Evolutionary conservation across 2,329 filamentous ascomycete species (phyloP).

Genomic region (Grosmannia huntii): DNA sequence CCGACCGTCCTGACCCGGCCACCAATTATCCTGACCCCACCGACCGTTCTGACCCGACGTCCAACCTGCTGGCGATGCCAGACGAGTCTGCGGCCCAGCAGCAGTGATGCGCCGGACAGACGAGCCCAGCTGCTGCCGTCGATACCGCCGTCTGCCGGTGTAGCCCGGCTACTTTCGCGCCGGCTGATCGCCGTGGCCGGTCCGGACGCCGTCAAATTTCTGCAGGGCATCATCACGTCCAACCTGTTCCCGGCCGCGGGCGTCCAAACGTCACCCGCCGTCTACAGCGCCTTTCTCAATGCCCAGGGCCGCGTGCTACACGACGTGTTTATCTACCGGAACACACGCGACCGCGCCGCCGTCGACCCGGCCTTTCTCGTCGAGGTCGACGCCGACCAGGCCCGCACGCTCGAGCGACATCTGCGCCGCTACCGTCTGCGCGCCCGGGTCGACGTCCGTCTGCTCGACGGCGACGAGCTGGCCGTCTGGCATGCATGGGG

Average conservation of each 20-base stretch:
- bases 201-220: constrained; percentile 65
- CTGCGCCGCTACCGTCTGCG: constrained; percentile 78
- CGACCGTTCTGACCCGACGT: not conserved
- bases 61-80: not conserved
- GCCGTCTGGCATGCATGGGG: constrained; percentile 67
- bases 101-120: not conserved
- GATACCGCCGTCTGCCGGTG: constrained; percentile 30
- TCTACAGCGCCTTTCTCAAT: constrained; percentile 78
- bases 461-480: constrained; percentile 52
- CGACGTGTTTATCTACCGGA: constrained; percentile 81
- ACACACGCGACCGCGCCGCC: constrained; percentile 19
- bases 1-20: not conserved
- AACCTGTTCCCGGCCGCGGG: constrained; percentile 37
- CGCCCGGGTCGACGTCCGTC: constrained; percentile 58
- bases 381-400: constrained; percentile 65
- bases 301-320: constrained; percentile 73
- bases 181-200: constrained; percentile 70
- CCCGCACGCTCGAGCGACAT: constrained; percentile 51
- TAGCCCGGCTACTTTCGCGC: constrained; percentile 55
- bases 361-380: constrained; percentile 50
- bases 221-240: constrained; percentile 78
- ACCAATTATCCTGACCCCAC: too few species aligned
- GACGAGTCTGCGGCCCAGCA: not conserved
- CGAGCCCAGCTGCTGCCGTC: not conserved
- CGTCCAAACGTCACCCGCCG: constrained; percentile 30